Conservation (phyloP, 768 basidiomycete species). For the Boletus tylopilopsis region DNA sequence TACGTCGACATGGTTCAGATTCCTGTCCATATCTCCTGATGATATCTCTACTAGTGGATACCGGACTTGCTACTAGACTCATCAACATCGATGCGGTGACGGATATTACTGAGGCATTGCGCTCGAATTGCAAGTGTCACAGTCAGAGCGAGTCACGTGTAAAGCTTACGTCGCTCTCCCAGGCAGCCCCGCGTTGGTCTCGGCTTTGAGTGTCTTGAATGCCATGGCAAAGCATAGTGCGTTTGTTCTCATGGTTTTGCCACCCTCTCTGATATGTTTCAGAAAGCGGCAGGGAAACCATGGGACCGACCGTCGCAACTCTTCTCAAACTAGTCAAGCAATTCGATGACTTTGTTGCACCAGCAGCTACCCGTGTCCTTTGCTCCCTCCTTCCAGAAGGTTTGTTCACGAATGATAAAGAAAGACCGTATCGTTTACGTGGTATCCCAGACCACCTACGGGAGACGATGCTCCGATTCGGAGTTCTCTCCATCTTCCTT, state of each 20-base stretch:
- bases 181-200: slow-evolving; percentile 22
- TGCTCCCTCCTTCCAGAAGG: slow-evolving; percentile 24
- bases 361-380: slow-evolving; percentile 24
- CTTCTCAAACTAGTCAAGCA: slow-evolving; percentile 20
- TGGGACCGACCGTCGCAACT: slow-evolving; percentile 7
- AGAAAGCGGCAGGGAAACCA: slow-evolving; percentile 6
- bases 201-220: slow-evolving; percentile 19
- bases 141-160: not conserved
- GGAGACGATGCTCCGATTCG: slow-evolving; percentile 11
- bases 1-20: not conserved
- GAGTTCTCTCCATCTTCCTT: slow-evolving; percentile 13
- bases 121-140: slow-evolving; percentile 14
- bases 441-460: slow-evolving; percentile 17
- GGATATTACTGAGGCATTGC: slow-evolving; percentile 16
- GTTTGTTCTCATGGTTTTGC: not conserved
- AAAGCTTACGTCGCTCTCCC: slow-evolving; percentile 1
- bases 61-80: slow-evolving; percentile 7
- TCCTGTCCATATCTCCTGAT: not conserved
- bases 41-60: slow-evolving; percentile 10
- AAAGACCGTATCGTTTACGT: not conserved
- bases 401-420: not conserved
- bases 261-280: not conserved
- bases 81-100: slow-evolving; percentile 15
- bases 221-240: slow-evolving; percentile 15
- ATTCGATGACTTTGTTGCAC: slow-evolving; percentile 29